Percentiles rank a stretch among this genome's conserved stretches.
phyloP scores from a whole-genome alignment of 2,329 filamentous ascomycete genomes.

The Pyrenophora seminiperda region DNA sequence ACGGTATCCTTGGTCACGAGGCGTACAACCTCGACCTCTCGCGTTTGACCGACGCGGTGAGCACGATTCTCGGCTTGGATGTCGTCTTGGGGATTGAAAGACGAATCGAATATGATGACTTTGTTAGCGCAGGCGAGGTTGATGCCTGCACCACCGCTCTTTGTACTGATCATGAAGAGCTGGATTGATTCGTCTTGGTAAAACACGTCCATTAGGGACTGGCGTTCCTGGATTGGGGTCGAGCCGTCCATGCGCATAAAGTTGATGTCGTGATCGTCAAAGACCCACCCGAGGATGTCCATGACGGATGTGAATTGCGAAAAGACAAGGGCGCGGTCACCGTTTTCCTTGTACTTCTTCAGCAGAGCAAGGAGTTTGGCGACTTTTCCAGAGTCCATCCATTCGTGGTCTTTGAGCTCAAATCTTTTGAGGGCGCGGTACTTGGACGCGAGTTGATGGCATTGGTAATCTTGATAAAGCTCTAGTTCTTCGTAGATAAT shows the following conservation, averaged over 20 bases:
- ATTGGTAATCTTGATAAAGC: slow-evolving; percentile 65
- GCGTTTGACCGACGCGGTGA: slow-evolving; percentile 88
- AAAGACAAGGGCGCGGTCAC: slow-evolving; percentile 88
- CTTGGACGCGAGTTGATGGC: slow-evolving; percentile 62
- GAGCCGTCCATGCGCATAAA: slow-evolving; percentile 87
- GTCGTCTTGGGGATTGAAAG: slow-evolving; percentile 98
- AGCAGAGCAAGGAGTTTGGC: slow-evolving; percentile 77
- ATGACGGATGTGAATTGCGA: slow-evolving; percentile 92
- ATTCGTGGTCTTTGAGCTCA: slow-evolving; percentile 64
- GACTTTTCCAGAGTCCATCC: slow-evolving; percentile 85
- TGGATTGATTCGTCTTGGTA: slow-evolving; percentile 75
- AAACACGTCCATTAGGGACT: slow-evolving; percentile 87
- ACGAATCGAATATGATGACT: slow-evolving; percentile 94
- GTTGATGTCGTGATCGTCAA: slow-evolving; percentile 72
- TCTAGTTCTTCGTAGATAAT: slow-evolving; percentile 61
- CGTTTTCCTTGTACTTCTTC: slow-evolving; percentile 72
- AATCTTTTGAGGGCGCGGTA: slow-evolving; percentile 62
- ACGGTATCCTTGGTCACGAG: slow-evolving; percentile 82
- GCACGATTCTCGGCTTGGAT: slow-evolving; percentile 98
- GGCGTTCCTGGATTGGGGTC: slow-evolving; percentile 81
- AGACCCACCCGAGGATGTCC: slow-evolving; percentile 83
- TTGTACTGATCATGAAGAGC: slow-evolving; percentile 91
- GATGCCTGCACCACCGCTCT: slow-evolving; percentile 94
- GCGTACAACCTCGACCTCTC: slow-evolving; percentile 87
- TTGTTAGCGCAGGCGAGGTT: slow-evolving; percentile 96